phyloP scores from a whole-genome alignment of 441 rosid species.

The Populus hybrid region DNA sequence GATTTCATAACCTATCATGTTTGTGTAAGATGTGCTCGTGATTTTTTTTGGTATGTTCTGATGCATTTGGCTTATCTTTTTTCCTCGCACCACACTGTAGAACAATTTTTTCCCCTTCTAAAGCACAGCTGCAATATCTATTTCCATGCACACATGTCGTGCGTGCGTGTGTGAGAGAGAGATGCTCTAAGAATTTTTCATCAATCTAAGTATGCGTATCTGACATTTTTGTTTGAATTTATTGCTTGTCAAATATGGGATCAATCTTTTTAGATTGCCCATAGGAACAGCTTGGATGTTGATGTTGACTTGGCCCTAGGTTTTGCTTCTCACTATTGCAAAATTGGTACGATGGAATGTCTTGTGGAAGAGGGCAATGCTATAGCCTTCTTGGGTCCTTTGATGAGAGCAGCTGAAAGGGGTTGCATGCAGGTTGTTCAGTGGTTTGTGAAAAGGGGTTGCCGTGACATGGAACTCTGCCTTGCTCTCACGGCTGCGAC shows the following conservation, averaged over 20 bases:
- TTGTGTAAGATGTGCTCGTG: not conserved
- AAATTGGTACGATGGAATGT: constrained; percentile 90
- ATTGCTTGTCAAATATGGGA: constrained; percentile 8
- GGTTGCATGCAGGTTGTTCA: constrained; percentile 88
- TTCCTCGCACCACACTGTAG: not conserved
- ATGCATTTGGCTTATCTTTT: not conserved
- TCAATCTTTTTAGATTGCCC: constrained; percentile 65
- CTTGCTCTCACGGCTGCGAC: constrained; percentile 90
- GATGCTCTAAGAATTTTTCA: not conserved
- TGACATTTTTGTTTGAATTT: constrained; percentile 5
- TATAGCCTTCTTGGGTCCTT: constrained; percentile 79
- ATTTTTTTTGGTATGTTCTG: not conserved
- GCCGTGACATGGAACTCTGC: constrained; percentile 88
- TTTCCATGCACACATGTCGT: not conserved
- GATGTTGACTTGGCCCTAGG: constrained; percentile 90
- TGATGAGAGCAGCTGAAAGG: constrained; percentile 93
- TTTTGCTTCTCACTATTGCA: constrained; percentile 85
- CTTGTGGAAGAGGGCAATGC: constrained; percentile 94
- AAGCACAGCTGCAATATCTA: not conserved
- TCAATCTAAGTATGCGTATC: not conserved
- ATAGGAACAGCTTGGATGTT: constrained; percentile 90
- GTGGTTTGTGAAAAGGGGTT: constrained; percentile 82
- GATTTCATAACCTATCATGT: too few relatives aligned
- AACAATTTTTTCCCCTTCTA: not conserved
- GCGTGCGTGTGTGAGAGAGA: not conserved